Evolutionary conservation across 176 grass and related monocot species (phyloP).

Genomic region (Eleusine coracana): DNA sequence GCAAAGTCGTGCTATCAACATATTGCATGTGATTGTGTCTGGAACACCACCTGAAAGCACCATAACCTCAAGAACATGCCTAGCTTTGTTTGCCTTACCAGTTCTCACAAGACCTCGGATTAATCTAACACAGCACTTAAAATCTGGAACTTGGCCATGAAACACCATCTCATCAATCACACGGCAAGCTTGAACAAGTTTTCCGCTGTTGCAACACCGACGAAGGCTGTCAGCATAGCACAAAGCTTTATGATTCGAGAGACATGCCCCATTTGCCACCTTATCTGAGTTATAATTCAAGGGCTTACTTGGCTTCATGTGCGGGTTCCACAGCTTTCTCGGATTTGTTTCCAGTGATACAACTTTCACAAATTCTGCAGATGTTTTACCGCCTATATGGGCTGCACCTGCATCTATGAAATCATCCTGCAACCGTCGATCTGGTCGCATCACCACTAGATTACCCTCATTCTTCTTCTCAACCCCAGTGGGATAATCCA

Average conservation of each 20-base stretch:
- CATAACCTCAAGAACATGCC: slow-evolving; percentile 62
- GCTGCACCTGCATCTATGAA: neutral
- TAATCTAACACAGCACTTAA: slow-evolving; percentile 56
- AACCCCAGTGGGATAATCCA: slow-evolving; percentile 37
- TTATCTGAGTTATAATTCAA: slow-evolving; percentile 24
- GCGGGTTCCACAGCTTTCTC: neutral
- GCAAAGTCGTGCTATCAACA: slow-evolving; percentile 68
- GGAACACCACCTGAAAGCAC: slow-evolving; percentile 66
- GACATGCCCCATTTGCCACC: slow-evolving; percentile 18
- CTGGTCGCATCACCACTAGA: slow-evolving; percentile 24
- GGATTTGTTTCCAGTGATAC: slow-evolving; percentile 14
- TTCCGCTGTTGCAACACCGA: slow-evolving; percentile 62
- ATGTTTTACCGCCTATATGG: slow-evolving; percentile 7
- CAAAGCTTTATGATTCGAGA: slow-evolving; percentile 44
- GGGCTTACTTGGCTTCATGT: slow-evolving; percentile 9
- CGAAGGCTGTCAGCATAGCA: slow-evolving; percentile 53
- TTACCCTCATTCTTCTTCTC: slow-evolving; percentile 46
- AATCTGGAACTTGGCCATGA: slow-evolving; percentile 63
- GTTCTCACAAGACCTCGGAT: slow-evolving; percentile 65
- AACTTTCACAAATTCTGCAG: slow-evolving; percentile 4
- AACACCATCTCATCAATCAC: slow-evolving; percentile 70
- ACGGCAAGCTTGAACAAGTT: slow-evolving; percentile 54
- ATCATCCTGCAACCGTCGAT: neutral
- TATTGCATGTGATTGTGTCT: slow-evolving; percentile 74
- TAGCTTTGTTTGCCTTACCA: slow-evolving; percentile 54